Base-by-base conservation (phyloP, 2,329 filamentous ascomycete genomes). In the Cercospora sojina region DNA sequence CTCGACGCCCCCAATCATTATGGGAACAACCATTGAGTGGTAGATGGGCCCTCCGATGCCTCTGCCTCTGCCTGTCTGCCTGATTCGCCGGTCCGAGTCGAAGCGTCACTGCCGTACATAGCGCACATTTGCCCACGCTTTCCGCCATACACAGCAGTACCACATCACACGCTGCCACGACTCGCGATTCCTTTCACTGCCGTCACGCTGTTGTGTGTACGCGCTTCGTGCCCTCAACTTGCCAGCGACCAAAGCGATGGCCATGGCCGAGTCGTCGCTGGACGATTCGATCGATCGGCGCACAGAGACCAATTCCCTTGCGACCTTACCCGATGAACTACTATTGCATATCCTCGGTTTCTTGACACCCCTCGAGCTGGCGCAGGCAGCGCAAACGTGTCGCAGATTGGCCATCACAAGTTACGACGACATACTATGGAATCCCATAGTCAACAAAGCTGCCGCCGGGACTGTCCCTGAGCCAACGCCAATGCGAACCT, bases 381-480 rank as follows among this genome's bases (percentile, higher is more conserved):
- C 83, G 27, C 77, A 80, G 1, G 76, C 89, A 12, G 86, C 88
- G 1, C 79, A 80, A 9, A 89, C 88, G 25, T 94, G 89, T 77
- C 87, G 81, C 25, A 75, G 78, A 3, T 80, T 97, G 2, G 82
- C 77, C 59, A 77, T 78, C 9, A 86, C 90, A 72, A 86, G 88
- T 29, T 80, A 81, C 5, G 84, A 87, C 65, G 92, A 97, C 69
- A 79, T 60, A 25, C 82, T 91, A 43, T 97, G 93, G 92, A 85
- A 88, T 51, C 79, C 81, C 1, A 83, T 90, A 18, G 86, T 97
- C 12, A 88, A 92, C 73, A 78, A 83, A 5, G 88, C 91, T 69
- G 80, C 95, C 0, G 89, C 90, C 0, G 79, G 85, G 35, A 73
- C 77, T 18, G 79, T 93, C 29, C 78, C 79, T 1, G 79, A 79